Evolutionary conservation across 2,329 filamentous ascomycete genomes (phyloP), one percentile per base, ranked within the genome.

Genomic region (Pseudocercospora pini-densiflorae): DNA sequence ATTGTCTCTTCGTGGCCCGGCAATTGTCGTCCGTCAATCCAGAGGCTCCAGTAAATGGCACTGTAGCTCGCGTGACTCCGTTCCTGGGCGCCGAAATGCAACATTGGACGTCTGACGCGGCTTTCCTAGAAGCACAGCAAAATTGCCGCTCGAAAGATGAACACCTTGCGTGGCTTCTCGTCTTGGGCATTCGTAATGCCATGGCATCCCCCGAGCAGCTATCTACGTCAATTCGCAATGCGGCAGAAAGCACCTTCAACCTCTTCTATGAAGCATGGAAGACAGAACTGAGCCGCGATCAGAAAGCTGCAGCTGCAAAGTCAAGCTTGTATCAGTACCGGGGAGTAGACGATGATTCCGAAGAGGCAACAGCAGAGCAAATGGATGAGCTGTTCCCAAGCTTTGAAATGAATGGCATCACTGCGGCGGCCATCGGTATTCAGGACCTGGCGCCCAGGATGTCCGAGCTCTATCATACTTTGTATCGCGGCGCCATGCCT

Each of bases 331-430:
- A 97, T 79, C 90, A 89, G 21, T 97, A 95, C 33, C 88, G 89
- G 69, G 94, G 94, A 33, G 90, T 89, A 45, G 81, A 87, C 45
- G 91, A 94, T 67, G 90, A 94, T 57, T 88, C 92, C 70, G 91
- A 96, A 63, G 90, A 91, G 72, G 83, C 87, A 9, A 88, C 93
- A 61, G 86, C 90, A 68, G 87, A 90, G 63, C 92, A 95, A 69
- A 90, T 97, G 70, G 85, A 89, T 21, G 86, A 91, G 69, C 82
- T 98, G 6, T 98, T 98, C 81, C 94, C 94, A 1, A 87, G 86
- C 5, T 96, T 89, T 69, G 89, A 92, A 55, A 27, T 23, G 14
- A 53, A 51, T 21, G 14, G 36, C 31, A 47, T 24, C 31, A 33
- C 67, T 12, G 59, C 54, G 5, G 12, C 49, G 16, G 36, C 24